Evolutionary conservation across 1,139 yeast genomes (phyloP), one percentile per base, ranked within the genome.

Genomic region (Sugiyamaella xylanicola): DNA sequence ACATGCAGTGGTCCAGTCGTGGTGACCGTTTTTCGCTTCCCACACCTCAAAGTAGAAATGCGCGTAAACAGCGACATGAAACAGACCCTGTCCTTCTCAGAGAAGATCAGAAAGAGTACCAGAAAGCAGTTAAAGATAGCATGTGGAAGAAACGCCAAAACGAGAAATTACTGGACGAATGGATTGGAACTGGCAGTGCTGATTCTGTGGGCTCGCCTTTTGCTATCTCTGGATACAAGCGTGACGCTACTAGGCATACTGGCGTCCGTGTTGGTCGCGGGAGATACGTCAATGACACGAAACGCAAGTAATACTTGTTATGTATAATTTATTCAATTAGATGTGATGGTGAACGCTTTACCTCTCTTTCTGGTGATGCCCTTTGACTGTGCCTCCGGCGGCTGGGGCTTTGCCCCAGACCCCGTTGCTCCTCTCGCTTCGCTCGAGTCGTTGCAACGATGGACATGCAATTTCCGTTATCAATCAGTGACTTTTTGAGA

Each of bases 141-240:
- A 85, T 85, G 49, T 90, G 97, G 95, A 87, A 86, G 65, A 82
- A 89, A 69, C 81, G 87, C 65, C 88, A 89, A 67, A 89, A 89
- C 64, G 97, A 91, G 65, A 91, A 91, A 73, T 76, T 87, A 60
- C 75, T 91, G 61, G 85, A 86, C 65, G 91, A 90, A 67, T 93
- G 95, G 87, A 84, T 91, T 54, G 97, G 97, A 27, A 96, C 96
- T 17, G 97, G 95, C 3, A 86, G 95, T 58, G 97, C 96, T 5
- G 98, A 92, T 66, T 86, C 88, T 65, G 85, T 84, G 65, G 84
- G 86, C 56, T 86, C 96, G n/a, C 98, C 99, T 8, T 93, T 93
- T 72, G 87, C 91, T 4, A 79, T 82, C 44, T 83, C 85, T 53
- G 83, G 82, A 1, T 75, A 68, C 54, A 71, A 71, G 53, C 68